phyloP scores from a whole-genome alignment of 2,329 filamentous ascomycete species.

The Endocalyx cinctus region DNA sequence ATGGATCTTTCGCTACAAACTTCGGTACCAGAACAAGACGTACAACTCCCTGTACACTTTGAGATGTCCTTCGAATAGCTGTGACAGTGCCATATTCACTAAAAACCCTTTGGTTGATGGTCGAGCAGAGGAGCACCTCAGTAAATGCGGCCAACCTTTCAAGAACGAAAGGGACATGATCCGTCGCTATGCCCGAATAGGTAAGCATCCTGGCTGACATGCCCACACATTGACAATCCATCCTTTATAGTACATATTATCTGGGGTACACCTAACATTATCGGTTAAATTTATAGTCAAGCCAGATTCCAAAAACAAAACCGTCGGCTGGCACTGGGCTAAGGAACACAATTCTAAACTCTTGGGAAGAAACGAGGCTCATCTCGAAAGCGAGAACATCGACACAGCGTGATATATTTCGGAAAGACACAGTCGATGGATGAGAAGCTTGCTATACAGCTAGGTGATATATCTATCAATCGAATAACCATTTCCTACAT shows the following conservation, averaged over 20 bases:
- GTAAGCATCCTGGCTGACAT: no score
- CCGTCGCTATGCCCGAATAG: constrained; percentile 6
- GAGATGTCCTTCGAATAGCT: constrained; percentile 6
- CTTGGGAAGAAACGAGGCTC: constrained; percentile 3
- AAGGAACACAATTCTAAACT: constrained; percentile 1
- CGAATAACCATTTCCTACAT: no score
- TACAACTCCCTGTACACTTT: constrained; percentile 3
- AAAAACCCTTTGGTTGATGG: constrained; percentile 4
- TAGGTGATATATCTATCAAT: no score
- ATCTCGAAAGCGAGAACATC: constrained; percentile 5
- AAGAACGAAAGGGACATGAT: constrained; percentile 3
- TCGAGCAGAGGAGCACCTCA: constrained; percentile 4
- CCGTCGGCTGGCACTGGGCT: constrained; percentile 4
- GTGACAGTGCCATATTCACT: constrained; percentile 7
- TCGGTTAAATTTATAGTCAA: not conserved
- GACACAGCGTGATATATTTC: not conserved
- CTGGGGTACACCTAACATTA: not conserved
- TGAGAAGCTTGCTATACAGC: no score
- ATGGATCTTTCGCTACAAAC: constrained; percentile 7
- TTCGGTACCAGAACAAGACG: not conserved
- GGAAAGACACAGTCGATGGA: no score
- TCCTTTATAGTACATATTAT: not conserved
- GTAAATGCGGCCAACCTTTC: constrained; percentile 4
- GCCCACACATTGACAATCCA: no score
- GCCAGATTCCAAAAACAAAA: not conserved